Evolutionary conservation across 1,284 basidiomycete species (phyloP).

Genomic region (Leccinum pseudoinsigne): DNA sequence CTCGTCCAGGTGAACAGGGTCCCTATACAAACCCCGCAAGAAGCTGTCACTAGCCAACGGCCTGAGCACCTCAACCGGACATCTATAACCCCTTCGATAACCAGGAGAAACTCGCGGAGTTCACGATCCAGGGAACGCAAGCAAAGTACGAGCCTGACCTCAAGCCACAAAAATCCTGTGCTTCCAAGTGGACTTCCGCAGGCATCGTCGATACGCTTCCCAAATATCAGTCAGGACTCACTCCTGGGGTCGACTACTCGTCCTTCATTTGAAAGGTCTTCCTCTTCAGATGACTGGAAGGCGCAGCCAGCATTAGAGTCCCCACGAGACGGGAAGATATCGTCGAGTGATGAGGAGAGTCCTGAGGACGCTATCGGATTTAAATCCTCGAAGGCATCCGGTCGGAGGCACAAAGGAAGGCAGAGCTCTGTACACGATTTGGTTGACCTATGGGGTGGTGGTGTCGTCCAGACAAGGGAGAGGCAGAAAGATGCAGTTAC

Average conservation of each 20-base stretch:
- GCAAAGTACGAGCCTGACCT: conserved; percentile 8
- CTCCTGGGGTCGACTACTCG: conserved; percentile 9
- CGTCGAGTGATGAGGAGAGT: conserved; percentile 56
- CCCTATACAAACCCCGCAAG: conserved; percentile 44
- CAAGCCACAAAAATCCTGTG: conserved; percentile 12
- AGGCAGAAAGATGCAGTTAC: conserved; percentile 33
- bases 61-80: conserved; percentile 21
- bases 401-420: conserved; percentile 41
- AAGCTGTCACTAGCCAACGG: conserved; percentile 47
- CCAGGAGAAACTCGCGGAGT: conserved; percentile 26
- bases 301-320: conserved; percentile 12
- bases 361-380: conserved; percentile 55
- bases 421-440: conserved; percentile 81
- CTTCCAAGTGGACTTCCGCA: conserved; percentile 19
- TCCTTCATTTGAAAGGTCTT: conserved; percentile 13
- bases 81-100: conserved; percentile 27
- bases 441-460: conserved; percentile 73
- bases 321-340: conserved; percentile 30
- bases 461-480: conserved; percentile 39
- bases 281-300: conserved; percentile 24
- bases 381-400: conserved; percentile 22
- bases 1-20: conserved; percentile 55
- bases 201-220: conserved; percentile 7
- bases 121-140: conserved; percentile 31
- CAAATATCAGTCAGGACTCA: conserved; percentile 15